Conservation (phyloP, 2,329 filamentous ascomycete species). For the Didymella segeticola region DNA sequence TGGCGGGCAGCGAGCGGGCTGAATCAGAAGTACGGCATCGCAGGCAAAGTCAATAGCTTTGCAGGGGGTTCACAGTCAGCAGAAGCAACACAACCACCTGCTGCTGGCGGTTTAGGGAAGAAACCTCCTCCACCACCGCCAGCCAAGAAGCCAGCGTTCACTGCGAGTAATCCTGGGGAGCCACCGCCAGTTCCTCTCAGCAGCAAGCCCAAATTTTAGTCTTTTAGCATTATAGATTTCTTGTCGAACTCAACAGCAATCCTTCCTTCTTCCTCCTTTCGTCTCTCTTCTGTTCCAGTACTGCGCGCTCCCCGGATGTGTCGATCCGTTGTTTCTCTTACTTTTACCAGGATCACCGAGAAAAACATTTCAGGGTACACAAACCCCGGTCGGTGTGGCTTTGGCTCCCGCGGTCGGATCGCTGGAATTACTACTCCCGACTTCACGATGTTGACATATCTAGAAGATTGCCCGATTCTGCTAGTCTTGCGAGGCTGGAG, state of each 20-base stretch:
- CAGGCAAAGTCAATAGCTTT: slow-evolving; percentile 56
- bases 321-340: neutral
- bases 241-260: neutral
- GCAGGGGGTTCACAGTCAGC: slow-evolving; percentile 30
- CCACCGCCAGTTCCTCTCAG: slow-evolving; percentile 64
- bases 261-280: no score
- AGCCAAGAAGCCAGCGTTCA: slow-evolving; percentile 59
- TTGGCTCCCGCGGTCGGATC: slow-evolving; percentile 1
- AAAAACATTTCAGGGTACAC: slow-evolving; percentile 5
- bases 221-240: neutral
- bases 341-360: neutral
- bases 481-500: slow-evolving; percentile 19
- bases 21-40: slow-evolving; percentile 68
- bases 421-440: slow-evolving; percentile 3
- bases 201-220: slow-evolving; percentile 60
- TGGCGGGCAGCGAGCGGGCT: slow-evolving; percentile 63
- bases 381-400: slow-evolving; percentile 9
- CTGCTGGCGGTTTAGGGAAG: slow-evolving; percentile 52
- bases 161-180: slow-evolving; percentile 40
- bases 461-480: slow-evolving; percentile 9
- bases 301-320: neutral
- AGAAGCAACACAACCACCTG: slow-evolving; percentile 36
- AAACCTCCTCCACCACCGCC: slow-evolving; percentile 66
- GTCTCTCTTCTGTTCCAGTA: neutral
- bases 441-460: neutral